Percentiles rank a stretch among this genome's conserved stretches.
These are phyloP conservation scores for Tulasnella sp. DNA, from an alignment of 768 basidiomycete species.

Conservation along the genomic window DNA sequence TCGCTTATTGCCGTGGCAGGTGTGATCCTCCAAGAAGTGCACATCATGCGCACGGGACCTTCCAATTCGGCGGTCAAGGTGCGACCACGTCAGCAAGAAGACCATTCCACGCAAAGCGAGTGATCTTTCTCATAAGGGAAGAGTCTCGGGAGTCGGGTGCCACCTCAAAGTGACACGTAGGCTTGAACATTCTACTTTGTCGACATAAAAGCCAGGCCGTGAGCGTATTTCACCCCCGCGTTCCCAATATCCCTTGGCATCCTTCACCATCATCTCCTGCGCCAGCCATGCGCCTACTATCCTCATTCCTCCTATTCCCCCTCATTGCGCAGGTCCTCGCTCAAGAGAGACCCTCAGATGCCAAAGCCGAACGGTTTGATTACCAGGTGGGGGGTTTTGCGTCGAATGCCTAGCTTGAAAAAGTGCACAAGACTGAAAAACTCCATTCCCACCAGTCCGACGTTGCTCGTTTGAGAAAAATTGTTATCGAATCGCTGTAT, in stretches of 20 bases:
- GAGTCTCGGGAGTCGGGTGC: neutral
- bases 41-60: neutral
- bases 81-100: neutral
- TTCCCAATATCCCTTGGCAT: neutral
- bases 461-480: conserved; percentile 82
- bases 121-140: neutral
- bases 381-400: conserved; percentile 18
- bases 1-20: too few species aligned
- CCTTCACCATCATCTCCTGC: neutral
- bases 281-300: conserved; percentile 12
- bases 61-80: neutral
- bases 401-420: too few species aligned
- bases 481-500: conserved; percentile 59
- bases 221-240: neutral
- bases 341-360: conserved; percentile 14
- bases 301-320: conserved; percentile 7
- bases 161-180: conserved; percentile 9
- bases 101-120: too few species aligned
- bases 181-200: neutral
- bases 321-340: conserved; percentile 13
- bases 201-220: conserved; percentile 2
- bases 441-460: conserved; percentile 53
- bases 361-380: conserved; percentile 12
- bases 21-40: too few species aligned
- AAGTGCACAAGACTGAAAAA: neutral